phyloP scores from a whole-genome alignment of 352 stramenopile species.

The Bremia lactucae region DNA sequence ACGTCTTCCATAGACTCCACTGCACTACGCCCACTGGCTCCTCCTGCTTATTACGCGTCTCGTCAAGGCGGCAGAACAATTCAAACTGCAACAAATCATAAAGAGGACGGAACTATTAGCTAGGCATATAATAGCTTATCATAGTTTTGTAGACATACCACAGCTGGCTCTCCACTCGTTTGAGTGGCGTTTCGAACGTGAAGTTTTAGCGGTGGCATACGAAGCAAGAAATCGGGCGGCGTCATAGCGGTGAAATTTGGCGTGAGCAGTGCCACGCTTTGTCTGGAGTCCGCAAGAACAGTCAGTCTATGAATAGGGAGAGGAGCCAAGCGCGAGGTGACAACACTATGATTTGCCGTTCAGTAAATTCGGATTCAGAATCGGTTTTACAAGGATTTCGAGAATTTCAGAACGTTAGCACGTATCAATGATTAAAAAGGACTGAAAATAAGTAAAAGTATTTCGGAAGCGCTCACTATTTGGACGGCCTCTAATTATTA shows the following conservation, averaged over 20 bases:
- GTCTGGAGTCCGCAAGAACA: constrained; percentile 5
- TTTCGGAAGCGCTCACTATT: too few relatives aligned
- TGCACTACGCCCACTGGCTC: constrained; percentile 30
- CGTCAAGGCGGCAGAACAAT: constrained; percentile 39
- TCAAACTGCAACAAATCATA: constrained; percentile 28
- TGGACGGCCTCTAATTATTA: too few relatives aligned
- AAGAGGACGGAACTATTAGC: too few relatives aligned
- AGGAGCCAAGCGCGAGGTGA: constrained; percentile 5
- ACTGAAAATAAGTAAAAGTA: too few relatives aligned
- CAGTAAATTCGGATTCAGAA: too few relatives aligned
- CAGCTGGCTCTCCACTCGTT: constrained; percentile 32
- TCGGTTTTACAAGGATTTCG: too few relatives aligned
- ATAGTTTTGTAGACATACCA: constrained; percentile 29
- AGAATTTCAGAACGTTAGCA: too few relatives aligned
- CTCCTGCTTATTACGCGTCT: constrained; percentile 28
- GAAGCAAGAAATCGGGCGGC: constrained; percentile 32
- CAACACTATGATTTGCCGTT: too few relatives aligned
- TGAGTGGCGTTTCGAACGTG: constrained; percentile 53
- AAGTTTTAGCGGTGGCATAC: constrained; percentile 42
- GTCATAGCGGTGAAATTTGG: constrained; percentile 13
- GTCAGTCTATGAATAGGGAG: constrained; percentile 9
- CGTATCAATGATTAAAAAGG: too few relatives aligned
- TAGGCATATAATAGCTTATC: not conserved
- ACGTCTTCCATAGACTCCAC: constrained; percentile 74
- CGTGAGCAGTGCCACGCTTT: not conserved